phyloP scores from a whole-genome alignment of 2,329 filamentous ascomycete species.

The Botrytis porri region DNA sequence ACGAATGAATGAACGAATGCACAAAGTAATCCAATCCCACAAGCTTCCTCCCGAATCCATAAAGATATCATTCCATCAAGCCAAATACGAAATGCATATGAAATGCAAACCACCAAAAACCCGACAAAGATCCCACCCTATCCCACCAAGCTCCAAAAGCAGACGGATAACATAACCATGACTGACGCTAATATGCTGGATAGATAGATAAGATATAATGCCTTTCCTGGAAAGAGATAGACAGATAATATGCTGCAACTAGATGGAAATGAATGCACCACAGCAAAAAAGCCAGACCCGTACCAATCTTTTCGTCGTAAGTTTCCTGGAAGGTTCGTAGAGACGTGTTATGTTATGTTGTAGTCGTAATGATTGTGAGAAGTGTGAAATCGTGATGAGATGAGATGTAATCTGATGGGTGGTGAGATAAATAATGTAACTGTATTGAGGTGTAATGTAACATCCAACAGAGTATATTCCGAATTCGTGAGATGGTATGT shows the following conservation, averaged over 20 bases:
- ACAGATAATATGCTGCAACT: not conserved
- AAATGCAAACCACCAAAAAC: not conserved
- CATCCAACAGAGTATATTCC: not conserved
- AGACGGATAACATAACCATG: not conserved
- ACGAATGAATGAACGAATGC: not conserved
- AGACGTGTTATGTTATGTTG: not conserved
- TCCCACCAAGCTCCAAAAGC: not conserved
- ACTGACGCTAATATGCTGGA: slow-evolving; percentile 3
- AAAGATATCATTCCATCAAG: not conserved
- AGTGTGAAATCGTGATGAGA: slow-evolving; percentile 1
- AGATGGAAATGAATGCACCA: not conserved
- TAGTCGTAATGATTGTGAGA: slow-evolving; percentile 5
- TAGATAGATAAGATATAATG: not conserved
- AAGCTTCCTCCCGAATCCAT: not conserved
- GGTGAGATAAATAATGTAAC: not conserved
- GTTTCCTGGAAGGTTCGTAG: not conserved
- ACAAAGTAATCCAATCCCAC: not conserved
- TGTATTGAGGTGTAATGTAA: not conserved
- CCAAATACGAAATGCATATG: not conserved
- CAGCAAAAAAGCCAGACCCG: not conserved
- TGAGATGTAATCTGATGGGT: not conserved
- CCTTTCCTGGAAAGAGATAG: not conserved
- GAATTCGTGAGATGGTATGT: not conserved
- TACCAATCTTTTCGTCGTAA: not conserved
- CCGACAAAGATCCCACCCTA: not conserved